phyloP scores from a whole-genome alignment of 2,329 filamentous ascomycete genomes.

The Penicillium brevicompactum region DNA sequence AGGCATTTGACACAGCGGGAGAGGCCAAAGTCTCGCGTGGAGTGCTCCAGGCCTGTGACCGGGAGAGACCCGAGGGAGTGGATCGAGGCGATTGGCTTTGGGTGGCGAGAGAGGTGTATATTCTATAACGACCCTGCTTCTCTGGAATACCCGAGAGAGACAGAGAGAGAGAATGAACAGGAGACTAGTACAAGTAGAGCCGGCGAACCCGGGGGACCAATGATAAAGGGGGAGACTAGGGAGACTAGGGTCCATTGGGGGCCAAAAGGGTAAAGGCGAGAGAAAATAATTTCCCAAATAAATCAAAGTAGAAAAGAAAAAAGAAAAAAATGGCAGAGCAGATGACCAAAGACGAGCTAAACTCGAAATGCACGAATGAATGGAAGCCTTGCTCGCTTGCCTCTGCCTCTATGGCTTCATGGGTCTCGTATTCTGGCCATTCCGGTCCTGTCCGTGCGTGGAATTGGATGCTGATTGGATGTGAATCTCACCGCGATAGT shows the following conservation, averaged over 20 bases:
- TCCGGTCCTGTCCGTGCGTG: slow-evolving; percentile 23
- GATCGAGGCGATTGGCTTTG: slow-evolving; percentile 13
- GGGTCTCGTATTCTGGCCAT: slow-evolving; percentile 25
- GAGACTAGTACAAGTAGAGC: not conserved
- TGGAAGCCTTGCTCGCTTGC: slow-evolving; percentile 21
- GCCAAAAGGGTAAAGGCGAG: not conserved
- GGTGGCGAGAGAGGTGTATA: slow-evolving; percentile 1
- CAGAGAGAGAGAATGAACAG: not conserved
- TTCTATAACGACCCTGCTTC: not conserved
- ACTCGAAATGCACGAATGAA: slow-evolving; percentile 11
- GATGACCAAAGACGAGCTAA: slow-evolving; percentile 6
- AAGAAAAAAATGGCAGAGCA: not conserved
- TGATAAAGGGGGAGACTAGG: not conserved
- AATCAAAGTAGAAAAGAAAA: not conserved
- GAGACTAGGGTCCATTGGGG: not conserved
- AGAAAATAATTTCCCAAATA: not conserved
- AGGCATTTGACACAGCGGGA: not conserved
- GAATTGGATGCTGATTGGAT: slow-evolving; percentile 9
- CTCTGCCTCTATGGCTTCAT: slow-evolving; percentile 13
- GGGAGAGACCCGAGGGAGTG: slow-evolving; percentile 7
- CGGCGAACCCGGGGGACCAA: slow-evolving; percentile 2
- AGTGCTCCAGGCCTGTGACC: not conserved
- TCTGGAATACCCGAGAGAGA: not conserved
- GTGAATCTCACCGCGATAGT: slow-evolving; percentile 15
- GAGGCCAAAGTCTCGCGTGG: slow-evolving; percentile 1